Evolutionary conservation across 495 filamentous ascomycete species (phyloP), one percentile per base, ranked within the genome.

Genomic region (Bryoglossum gracile): DNA sequence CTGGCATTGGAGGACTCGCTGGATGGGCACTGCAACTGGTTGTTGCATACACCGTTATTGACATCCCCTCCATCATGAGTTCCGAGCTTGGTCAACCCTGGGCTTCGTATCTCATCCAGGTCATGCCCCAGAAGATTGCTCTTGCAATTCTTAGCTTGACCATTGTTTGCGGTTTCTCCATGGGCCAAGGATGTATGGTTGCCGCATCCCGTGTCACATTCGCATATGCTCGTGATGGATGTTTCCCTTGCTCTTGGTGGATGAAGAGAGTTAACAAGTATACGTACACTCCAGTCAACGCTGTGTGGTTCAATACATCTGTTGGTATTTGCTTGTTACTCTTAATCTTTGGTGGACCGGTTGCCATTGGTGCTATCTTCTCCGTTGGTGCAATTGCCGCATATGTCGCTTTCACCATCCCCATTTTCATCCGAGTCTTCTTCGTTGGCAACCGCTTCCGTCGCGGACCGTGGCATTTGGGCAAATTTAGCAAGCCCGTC

Each of bases 101-200:
- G 73, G 85, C 84, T 0, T 80, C 83, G 0, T 89, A 89, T 50
- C 65, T 88, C 3, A 69, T 84, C 14, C 83, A 89, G 57, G 72
- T 85, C 28, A 66, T 89, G 54, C 80, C 82, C 0, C 72, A 78
- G 54, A 80, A 79, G 18, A 75, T 70, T 1, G 79, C 80, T n/a
- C 68, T 87, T 8, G 79, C 76, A 3, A 77, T 87, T 50, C 74
- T 88, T 6, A 66, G 72, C 3, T 63, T 89, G 25, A 89, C 84
- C 3, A 86, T 89, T 57, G 67, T 87, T 40, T 86, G 83, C 57
- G 83, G 80, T 3, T 89, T 86, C 63, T 83, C 75, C 14, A 89
- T 89, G 85, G 85, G 85, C 16, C 85, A 89, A 66, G 85, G 82
- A 1, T 87, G 83, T 63, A 87, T 87, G 85, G 82, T 89, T 23